Percentiles rank a stretch among this genome's conserved stretches.
phyloP scores from a whole-genome alignment of 441 rosid species.

The Populus hybrid region DNA sequence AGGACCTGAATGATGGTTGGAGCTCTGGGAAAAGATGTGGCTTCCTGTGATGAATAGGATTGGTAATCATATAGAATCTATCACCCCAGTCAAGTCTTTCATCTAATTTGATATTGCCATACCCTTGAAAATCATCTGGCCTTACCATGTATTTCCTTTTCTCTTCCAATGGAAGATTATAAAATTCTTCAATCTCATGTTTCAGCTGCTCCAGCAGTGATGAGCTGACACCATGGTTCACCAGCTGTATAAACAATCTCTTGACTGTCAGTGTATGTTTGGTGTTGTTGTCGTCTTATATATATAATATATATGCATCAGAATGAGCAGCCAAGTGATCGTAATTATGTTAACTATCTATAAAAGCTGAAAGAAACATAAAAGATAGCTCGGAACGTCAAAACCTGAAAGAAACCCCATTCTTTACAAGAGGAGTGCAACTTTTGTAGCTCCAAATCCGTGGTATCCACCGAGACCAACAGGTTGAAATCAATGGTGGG shows the following conservation, averaged over 20 bases:
- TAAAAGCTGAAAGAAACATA: background rate
- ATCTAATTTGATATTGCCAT: constrained; percentile 22
- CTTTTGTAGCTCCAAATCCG: constrained; percentile 31
- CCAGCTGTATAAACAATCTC: constrained; percentile 22
- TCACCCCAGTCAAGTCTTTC: constrained; percentile 50
- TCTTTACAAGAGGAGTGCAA: constrained; percentile 42
- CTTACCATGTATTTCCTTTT: constrained; percentile 39
- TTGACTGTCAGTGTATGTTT: background rate
- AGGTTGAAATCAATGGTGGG: constrained; percentile 24
- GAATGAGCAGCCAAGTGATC: background rate
- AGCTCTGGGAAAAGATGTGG: constrained; percentile 48
- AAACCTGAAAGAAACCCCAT: constrained; percentile 51
- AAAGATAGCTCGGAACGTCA: background rate
- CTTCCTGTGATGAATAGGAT: constrained; percentile 39
- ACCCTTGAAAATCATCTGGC: constrained; percentile 44
- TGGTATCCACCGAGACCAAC: constrained; percentile 13
- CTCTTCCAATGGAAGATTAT: constrained; percentile 44
- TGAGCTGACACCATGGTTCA: constrained; percentile 47
- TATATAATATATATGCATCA: background rate
- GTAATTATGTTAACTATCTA: no score
- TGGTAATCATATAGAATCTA: constrained; percentile 37
- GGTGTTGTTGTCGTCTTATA: no score
- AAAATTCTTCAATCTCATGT: constrained; percentile 36
- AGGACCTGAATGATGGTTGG: constrained; percentile 42
- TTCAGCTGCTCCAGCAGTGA: constrained; percentile 30